Evolutionary conservation across 805 yeast genomes (phyloP).

Genomic region (Clavispora santaluciae): DNA sequence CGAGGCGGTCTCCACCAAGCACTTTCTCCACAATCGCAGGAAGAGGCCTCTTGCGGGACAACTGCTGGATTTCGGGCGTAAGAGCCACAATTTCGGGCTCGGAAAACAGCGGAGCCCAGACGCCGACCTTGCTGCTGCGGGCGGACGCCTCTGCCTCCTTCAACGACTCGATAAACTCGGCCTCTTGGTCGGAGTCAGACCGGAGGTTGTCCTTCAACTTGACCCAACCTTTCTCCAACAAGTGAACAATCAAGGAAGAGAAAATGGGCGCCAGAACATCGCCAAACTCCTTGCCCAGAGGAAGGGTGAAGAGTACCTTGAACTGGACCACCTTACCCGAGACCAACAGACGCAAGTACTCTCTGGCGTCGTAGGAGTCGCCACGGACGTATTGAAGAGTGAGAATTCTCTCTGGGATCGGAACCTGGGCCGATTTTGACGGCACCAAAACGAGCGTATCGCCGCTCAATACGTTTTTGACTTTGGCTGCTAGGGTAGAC

Average conservation of each 20-base stretch:
- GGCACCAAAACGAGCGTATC: conserved; percentile 65
- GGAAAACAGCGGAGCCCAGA: conserved; percentile 41
- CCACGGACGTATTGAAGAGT: conserved; percentile 64
- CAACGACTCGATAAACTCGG: conserved; percentile 33
- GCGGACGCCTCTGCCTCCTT: conserved; percentile 48
- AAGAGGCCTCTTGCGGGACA: conserved; percentile 39
- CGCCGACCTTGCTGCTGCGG: conserved; percentile 43
- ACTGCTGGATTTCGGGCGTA: conserved; percentile 27
- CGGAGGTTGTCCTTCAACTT: conserved; percentile 52
- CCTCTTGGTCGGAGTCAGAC: conserved; percentile 35
- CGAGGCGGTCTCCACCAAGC: conserved; percentile 72
- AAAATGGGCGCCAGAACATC: conserved; percentile 64
- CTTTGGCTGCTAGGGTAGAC: conserved; percentile 44
- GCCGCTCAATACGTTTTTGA: conserved; percentile 65
- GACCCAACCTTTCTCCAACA: conserved; percentile 56
- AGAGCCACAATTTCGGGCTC: conserved; percentile 23
- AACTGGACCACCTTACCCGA: conserved; percentile 64
- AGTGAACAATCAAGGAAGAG: conserved; percentile 51
- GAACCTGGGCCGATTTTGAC: conserved; percentile 34
- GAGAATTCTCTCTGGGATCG: conserved; percentile 52
- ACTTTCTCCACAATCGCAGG: conserved; percentile 69
- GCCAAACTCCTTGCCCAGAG: conserved; percentile 63
- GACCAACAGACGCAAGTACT: conserved; percentile 53
- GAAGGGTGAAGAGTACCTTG: conserved; percentile 49
- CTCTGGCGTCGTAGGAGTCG: conserved; percentile 56